These are phyloP conservation scores for Tephrocybe rancida DNA, from an alignment of 768 basidiomycete species.

Conservation along the genomic window DNA sequence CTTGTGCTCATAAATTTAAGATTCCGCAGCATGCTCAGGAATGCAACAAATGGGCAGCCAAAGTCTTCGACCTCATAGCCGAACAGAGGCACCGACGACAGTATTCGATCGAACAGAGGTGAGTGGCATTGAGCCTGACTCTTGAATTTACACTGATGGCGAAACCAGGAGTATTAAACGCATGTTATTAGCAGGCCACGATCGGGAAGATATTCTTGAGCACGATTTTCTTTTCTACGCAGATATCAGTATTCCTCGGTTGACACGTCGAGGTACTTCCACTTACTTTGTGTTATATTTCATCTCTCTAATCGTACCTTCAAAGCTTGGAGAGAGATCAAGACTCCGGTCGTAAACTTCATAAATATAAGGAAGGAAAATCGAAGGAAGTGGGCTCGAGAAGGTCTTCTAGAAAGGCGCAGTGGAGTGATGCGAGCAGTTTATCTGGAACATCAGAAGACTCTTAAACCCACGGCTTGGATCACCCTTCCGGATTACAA, in stretches of 20 bases:
- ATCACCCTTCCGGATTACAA: background rate
- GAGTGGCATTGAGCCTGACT: too few relatives aligned
- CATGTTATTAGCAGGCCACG: background rate
- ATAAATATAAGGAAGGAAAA: background rate
- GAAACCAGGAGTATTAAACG: too few relatives aligned
- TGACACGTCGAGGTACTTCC: background rate
- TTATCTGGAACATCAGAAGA: background rate
- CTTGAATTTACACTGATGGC: too few relatives aligned
- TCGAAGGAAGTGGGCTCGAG: background rate
- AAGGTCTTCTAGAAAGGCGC: background rate
- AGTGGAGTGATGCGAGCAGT: background rate
- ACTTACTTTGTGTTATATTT: background rate
- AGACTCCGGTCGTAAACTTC: background rate
- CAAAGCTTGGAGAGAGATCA: slow-evolving; percentile 2
- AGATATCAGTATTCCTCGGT: background rate
- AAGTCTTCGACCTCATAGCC: background rate
- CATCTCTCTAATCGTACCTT: background rate
- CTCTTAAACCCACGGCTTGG: background rate
- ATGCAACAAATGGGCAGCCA: background rate
- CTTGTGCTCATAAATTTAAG: background rate
- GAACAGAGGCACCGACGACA: too few relatives aligned
- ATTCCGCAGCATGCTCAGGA: background rate
- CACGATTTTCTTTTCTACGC: too few relatives aligned
- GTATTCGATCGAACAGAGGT: too few relatives aligned
- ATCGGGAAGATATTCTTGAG: background rate